A percentile compares a stretch with the other conserved stretches of the same genome.
These are phyloP conservation scores for Venturia pyrina DNA, from an alignment of 2,329 filamentous ascomycete genomes.

Conservation along the genomic window DNA sequence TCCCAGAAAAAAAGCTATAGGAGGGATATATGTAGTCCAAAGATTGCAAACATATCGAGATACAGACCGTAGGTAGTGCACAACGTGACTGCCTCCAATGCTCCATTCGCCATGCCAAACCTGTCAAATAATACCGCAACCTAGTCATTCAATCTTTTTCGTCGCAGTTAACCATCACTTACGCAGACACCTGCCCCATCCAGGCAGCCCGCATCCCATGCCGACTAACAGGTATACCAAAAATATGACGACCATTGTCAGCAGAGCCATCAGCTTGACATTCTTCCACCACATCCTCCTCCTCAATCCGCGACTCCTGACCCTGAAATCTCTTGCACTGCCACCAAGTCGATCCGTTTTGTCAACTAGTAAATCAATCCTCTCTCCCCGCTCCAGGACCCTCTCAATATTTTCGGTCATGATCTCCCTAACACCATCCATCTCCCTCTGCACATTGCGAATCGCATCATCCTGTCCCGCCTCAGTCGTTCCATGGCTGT, in stretches of 20 bases:
- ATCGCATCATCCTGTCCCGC: conserved; percentile 73
- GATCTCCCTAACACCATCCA: conserved; percentile 83
- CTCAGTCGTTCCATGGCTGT: conserved; percentile 72
- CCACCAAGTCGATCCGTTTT: conserved; percentile 91
- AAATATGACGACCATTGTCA: conserved; percentile 62
- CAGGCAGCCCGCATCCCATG: conserved; percentile 61
- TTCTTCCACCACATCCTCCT: conserved; percentile 99
- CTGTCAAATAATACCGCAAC: neutral
- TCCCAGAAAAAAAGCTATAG: neutral
- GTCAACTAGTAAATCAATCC: conserved; percentile 87
- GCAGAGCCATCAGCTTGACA: conserved; percentile 79
- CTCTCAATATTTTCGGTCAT: conserved; percentile 95
- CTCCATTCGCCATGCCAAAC: neutral
- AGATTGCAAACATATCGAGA: neutral
- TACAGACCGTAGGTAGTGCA: neutral
- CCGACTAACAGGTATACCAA: conserved; percentile 62
- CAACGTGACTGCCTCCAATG: neutral
- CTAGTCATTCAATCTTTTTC: neutral
- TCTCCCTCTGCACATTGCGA: conserved; percentile 73
- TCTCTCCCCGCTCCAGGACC: conserved; percentile 74
- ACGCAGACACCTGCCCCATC: conserved; percentile 5
- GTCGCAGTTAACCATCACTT: neutral
- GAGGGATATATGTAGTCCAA: neutral
- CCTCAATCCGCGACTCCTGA: conserved; percentile 76
- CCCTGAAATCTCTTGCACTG: conserved; percentile 80